Base-by-base conservation (phyloP, 2,329 filamentous ascomycete genomes). In the Talaromyces sp. region DNA sequence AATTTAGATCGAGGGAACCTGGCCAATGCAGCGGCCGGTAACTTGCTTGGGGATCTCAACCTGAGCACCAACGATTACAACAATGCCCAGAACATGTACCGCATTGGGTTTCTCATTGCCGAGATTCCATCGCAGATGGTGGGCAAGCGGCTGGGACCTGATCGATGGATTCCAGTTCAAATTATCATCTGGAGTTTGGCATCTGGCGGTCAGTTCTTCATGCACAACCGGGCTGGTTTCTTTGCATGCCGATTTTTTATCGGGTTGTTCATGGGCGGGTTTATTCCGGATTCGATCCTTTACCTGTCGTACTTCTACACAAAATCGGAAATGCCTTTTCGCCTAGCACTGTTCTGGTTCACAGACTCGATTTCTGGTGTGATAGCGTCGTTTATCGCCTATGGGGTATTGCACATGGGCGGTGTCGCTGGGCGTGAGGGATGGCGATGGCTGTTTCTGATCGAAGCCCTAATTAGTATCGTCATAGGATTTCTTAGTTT, bases 231-330 rank as follows among this genome's bases (percentile, higher is more conserved):
- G 19, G 57, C 53, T 31, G 62, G 62, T 10, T 61, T 62, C 29
- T 55, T 62, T 21, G 50, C 59, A 9, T 58, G 59, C 14, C 59
- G 59, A 3, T 63, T 62, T 52, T 62, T 90, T 1, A 78, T 90
- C 3, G 88, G 88, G 46, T 64, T 87, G 2, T 79, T 89, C 27
- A 88, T 90, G 70, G 83, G 72, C 19, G 75, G 86, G 0, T 89
- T 87, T 74, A 89, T 89, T 72, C 86, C 86, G 0, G 82, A 82
- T 61, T 86, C 83, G 56, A 85, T 88, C 0, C 89, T 89, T 66
- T 76, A 90, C 4, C 80, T 90, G 27, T 86, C 83, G 64, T 89
- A 85, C 17, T 90, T 86, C 86, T 89, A 88, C 68, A 86, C 85
- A 0, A 62, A 68, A n/a, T 35, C 58, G 51, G 65, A 71, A 64